These are phyloP conservation scores for Fusarium sp. DNA, from an alignment of 2,329 filamentous ascomycete species.

Conservation along the genomic window DNA sequence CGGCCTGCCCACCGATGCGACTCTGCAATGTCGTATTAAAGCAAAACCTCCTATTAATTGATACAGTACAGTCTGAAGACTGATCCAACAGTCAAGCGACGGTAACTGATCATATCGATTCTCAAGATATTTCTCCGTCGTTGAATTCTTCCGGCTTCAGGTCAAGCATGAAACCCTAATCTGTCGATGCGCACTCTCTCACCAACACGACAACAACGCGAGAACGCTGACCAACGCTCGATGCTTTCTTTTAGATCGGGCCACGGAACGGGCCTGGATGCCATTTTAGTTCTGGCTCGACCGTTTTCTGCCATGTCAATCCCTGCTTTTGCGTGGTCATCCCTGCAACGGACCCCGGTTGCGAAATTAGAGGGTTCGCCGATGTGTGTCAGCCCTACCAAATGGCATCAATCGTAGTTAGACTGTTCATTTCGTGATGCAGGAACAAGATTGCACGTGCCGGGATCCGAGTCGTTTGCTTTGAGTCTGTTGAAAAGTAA, in stretches of 20 bases:
- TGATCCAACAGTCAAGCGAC: neutral
- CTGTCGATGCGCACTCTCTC: conserved; percentile 2
- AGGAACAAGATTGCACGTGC: conserved; percentile 34
- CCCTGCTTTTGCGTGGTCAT: conserved; percentile 15
- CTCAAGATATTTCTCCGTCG: neutral
- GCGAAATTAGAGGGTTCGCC: conserved; percentile 46
- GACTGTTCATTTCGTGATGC: conserved; percentile 12
- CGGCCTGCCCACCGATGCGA: conserved; percentile 13
- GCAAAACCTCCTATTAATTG: neutral
- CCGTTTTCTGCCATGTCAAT: conserved; percentile 25
- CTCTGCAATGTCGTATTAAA: neutral
- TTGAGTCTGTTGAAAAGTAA: conserved; percentile 12
- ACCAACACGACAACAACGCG: neutral
- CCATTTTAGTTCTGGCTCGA: conserved; percentile 19
- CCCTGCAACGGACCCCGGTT: conserved; percentile 21
- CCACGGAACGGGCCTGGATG: conserved; percentile 29
- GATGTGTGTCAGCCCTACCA: conserved; percentile 47
- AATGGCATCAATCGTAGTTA: conserved; percentile 42
- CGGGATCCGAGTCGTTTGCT: conserved; percentile 12
- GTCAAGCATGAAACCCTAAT: neutral
- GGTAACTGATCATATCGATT: neutral
- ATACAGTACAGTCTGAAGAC: too few relatives aligned
- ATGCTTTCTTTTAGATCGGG: conserved; percentile 28
- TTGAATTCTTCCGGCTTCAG: conserved; percentile 2
- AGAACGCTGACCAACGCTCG: conserved; percentile 22